These are phyloP conservation scores for Candida saitoana DNA, from an alignment of 805 yeast species.

Conservation along the genomic window DNA sequence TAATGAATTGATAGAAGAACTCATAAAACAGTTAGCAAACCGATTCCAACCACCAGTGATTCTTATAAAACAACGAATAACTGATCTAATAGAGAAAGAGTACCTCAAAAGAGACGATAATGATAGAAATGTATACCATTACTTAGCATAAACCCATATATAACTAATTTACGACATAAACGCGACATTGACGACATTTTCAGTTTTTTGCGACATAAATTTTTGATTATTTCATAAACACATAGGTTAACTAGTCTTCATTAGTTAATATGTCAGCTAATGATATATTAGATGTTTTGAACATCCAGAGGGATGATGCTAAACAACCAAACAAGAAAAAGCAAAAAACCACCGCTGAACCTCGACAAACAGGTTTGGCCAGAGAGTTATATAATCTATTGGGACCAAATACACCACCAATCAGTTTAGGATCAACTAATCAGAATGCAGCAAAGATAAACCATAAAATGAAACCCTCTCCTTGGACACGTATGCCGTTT, in stretches of 20 bases:
- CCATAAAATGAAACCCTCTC: constrained; percentile 64
- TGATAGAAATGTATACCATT: constrained; percentile 57
- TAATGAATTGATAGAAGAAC: constrained; percentile 63
- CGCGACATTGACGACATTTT: background rate
- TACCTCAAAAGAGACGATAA: constrained; percentile 69
- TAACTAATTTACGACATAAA: background rate
- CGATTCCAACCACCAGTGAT: constrained; percentile 69
- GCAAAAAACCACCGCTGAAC: constrained; percentile 24
- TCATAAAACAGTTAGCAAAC: constrained; percentile 51
- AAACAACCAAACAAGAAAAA: constrained; percentile 41
- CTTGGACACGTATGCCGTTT: constrained; percentile 76
- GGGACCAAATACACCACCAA: constrained; percentile 91
- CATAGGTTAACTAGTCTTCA: background rate
- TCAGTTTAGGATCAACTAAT: constrained; percentile 26
- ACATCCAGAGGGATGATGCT: constrained; percentile 51
- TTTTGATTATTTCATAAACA: background rate
- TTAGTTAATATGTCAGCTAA: constrained; percentile 28
- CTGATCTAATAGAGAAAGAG: constrained; percentile 74
- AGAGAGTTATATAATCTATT: constrained; percentile 83
- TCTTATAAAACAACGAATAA: constrained; percentile 68
- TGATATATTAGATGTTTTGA: constrained; percentile 75
- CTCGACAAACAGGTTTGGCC: constrained; percentile 65
- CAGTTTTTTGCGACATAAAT: background rate
- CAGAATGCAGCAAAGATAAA: constrained; percentile 58
- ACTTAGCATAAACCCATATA: constrained; percentile 48